These are phyloP conservation scores for Talaromyces sp. DNA, from an alignment of 2,329 filamentous ascomycete species.

Conservation along the genomic window DNA sequence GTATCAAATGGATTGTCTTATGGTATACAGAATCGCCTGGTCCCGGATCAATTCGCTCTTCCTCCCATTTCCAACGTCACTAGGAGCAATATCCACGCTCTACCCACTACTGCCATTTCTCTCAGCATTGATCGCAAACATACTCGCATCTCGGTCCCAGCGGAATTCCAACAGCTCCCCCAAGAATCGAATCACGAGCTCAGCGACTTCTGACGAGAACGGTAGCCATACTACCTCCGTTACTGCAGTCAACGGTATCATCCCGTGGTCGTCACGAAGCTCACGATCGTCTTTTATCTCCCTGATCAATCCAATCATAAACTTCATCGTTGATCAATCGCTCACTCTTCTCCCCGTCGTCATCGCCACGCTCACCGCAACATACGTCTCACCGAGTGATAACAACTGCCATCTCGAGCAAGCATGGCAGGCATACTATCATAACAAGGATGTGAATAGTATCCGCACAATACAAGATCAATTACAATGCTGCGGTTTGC, in stretches of 20 bases:
- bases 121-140: not conserved
- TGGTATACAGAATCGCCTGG: slow-evolving; percentile 25
- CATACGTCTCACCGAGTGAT: slow-evolving; percentile 24
- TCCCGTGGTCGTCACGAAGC: too few relatives aligned
- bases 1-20: not conserved
- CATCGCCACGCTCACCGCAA: slow-evolving; percentile 26
- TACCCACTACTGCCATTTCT: slow-evolving; percentile 14
- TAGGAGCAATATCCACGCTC: slow-evolving; percentile 22
- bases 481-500: slow-evolving; percentile 32
- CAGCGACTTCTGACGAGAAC: not conserved
- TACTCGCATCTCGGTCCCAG: slow-evolving; percentile 2
- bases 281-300: not conserved
- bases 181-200: not conserved
- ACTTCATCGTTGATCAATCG: slow-evolving; percentile 17
- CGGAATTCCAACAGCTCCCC: not conserved
- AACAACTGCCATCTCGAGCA: slow-evolving; percentile 27
- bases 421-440: slow-evolving; percentile 30
- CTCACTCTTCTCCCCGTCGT: slow-evolving; percentile 25
- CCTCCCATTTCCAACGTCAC: slow-evolving; percentile 24
- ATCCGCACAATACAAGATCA: slow-evolving; percentile 32
- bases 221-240: slow-evolving; percentile 2
- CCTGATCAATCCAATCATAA: not conserved
- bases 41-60: slow-evolving; percentile 19
- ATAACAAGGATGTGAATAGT: slow-evolving; percentile 25
- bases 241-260: not conserved